Evolutionary conservation across 768 basidiomycete genomes (phyloP).

Genomic region (Panaeolus papilionaceus): DNA sequence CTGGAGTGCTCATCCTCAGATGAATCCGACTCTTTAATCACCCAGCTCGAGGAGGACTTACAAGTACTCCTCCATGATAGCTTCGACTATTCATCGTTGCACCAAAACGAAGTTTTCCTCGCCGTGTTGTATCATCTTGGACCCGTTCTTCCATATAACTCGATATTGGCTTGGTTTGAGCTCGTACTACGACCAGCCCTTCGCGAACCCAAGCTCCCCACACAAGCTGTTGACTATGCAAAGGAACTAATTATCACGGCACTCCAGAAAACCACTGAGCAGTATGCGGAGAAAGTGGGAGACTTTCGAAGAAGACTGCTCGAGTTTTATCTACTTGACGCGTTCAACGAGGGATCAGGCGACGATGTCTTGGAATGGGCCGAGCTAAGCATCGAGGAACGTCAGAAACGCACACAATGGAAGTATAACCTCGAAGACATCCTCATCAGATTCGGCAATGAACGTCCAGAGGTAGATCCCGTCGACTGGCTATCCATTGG

Average conservation of each 20-base stretch:
- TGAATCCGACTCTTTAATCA: slow-evolving; percentile 49
- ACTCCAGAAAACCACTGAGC: slow-evolving; percentile 56
- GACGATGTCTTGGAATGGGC: slow-evolving; percentile 81
- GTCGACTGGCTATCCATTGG: slow-evolving; percentile 3
- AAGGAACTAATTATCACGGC: slow-evolving; percentile 75
- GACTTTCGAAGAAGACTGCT: slow-evolving; percentile 74
- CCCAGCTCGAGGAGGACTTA: slow-evolving; percentile 70
- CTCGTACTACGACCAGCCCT: slow-evolving; percentile 78
- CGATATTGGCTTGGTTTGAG: slow-evolving; percentile 87
- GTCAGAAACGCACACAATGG: slow-evolving; percentile 68
- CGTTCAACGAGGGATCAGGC: slow-evolving; percentile 75
- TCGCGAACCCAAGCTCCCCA: slow-evolving; percentile 73
- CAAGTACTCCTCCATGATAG: slow-evolving; percentile 65
- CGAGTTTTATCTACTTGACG: slow-evolving; percentile 80
- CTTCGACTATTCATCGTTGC: slow-evolving; percentile 66
- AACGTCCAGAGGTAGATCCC: slow-evolving; percentile 64
- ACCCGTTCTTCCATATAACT: slow-evolving; percentile 65
- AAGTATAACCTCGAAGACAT: slow-evolving; percentile 82
- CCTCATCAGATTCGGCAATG: slow-evolving; percentile 67
- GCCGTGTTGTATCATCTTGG: slow-evolving; percentile 67
- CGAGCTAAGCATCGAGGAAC: slow-evolving; percentile 64
- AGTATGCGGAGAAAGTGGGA: slow-evolving; percentile 51
- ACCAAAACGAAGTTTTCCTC: slow-evolving; percentile 72
- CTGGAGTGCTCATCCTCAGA: slow-evolving; percentile 52
- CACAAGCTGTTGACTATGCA: slow-evolving; percentile 63